Conservation (phyloP, 1,139 yeast genomes). For the Pichia sp. region DNA sequence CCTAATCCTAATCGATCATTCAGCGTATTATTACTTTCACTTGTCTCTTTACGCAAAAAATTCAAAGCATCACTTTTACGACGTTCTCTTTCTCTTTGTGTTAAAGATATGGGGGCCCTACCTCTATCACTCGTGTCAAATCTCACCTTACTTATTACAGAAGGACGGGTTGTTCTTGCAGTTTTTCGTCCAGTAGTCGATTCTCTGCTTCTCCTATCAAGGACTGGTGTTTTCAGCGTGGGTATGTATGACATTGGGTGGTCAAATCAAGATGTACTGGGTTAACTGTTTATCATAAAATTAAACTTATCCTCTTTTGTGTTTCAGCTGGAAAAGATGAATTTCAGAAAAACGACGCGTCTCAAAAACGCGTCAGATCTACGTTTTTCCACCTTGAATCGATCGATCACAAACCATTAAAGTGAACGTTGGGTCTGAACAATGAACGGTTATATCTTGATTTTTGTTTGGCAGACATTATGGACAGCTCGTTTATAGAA, state of each 20-base stretch:
- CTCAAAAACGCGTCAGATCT: background rate
- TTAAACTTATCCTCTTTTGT: background rate
- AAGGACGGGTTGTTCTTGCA: background rate
- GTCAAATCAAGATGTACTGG: background rate
- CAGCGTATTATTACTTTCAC: background rate
- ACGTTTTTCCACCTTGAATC: background rate
- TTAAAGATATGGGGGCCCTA: conserved; percentile 8
- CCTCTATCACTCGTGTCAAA: background rate
- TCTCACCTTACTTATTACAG: background rate
- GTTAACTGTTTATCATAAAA: background rate
- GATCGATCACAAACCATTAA: background rate
- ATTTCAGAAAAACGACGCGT: background rate
- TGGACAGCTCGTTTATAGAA: conserved; percentile 16
- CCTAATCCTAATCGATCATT: background rate
- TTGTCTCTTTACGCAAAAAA: conserved; percentile 5
- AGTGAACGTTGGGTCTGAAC: background rate
- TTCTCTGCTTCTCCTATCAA: background rate
- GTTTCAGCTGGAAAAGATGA: background rate
- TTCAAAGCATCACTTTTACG: conserved; percentile 15
- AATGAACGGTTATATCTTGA: background rate
- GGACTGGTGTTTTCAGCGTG: background rate
- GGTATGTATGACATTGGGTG: conserved; percentile 9
- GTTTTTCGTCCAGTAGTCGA: background rate
- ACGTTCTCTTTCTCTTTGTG: conserved; percentile 14
- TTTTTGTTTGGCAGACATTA: background rate